Evolutionary conservation across 495 filamentous ascomycete species (phyloP).

Genomic region (Darksidea phi): DNA sequence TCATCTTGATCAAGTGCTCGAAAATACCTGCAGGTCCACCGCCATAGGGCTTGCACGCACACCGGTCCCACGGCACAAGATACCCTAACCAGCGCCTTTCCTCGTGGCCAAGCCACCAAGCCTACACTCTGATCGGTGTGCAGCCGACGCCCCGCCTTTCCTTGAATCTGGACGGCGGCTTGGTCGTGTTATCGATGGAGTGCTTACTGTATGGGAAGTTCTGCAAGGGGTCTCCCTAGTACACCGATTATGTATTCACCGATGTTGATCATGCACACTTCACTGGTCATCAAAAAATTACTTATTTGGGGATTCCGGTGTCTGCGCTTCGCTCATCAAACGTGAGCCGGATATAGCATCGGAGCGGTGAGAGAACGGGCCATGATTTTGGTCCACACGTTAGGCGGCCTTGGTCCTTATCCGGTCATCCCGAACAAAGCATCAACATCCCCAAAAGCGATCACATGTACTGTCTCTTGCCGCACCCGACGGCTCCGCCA

Average conservation of each 20-base stretch:
- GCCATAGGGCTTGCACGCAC: background rate
- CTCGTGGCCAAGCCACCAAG: background rate
- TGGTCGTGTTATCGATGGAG: no score
- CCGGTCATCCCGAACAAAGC: slow-evolving; percentile 5
- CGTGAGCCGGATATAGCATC: background rate
- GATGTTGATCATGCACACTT: no score
- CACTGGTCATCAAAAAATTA: no score
- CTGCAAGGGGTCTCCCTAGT: no score
- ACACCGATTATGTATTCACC: no score
- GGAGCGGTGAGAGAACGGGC: slow-evolving; percentile 1
- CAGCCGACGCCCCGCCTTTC: no score
- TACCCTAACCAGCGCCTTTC: background rate
- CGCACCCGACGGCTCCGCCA: no score
- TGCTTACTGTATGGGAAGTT: no score
- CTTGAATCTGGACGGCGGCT: no score
- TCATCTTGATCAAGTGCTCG: slow-evolving; percentile 30
- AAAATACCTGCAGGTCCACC: slow-evolving; percentile 14
- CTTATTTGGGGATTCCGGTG: background rate
- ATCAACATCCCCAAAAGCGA: background rate
- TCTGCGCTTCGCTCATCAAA: background rate
- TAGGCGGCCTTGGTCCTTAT: background rate
- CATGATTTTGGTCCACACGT: background rate
- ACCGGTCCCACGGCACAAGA: background rate
- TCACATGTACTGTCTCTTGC: background rate
- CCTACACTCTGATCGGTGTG: background rate